Evolutionary conservation across 1,284 basidiomycete species (phyloP), one percentile per base, ranked within the genome.

Genomic region (Rhodotorula mucilaginosa): DNA sequence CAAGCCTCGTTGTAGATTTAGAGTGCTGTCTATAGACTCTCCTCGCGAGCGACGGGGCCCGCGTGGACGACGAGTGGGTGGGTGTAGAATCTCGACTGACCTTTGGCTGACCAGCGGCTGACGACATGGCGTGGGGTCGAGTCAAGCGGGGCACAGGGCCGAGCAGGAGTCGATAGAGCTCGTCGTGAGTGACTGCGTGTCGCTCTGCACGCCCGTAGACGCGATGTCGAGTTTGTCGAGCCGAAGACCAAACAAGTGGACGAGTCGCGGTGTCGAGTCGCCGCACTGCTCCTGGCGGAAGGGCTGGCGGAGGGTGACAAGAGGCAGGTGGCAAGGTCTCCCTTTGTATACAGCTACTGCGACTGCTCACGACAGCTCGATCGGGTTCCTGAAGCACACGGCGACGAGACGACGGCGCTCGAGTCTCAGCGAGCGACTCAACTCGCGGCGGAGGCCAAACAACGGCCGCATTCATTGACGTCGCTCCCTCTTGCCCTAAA

Each of bases 81-180:
- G 26, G 12, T 2, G 70, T 72, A 72, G 70, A 72, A 72, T 26
- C 39, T 72, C 67, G 70, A 66, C 70, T 61, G 64, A 72, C 70
- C 70, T 72, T 72, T 44, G 67, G 39, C 58, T 72, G 70, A 23
- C 57, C 58, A 4, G 70, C 67, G 39, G 64, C 61, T 2, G 64
- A 49, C 46, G 70, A 72, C 70, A 72, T 73, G 61, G 61, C 46
- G 23, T 5, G 6, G 18, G 18, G 60, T 18, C 19, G 15, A 5
- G 4, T 31, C 7, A 4, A 48, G 60, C 59, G 29, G 23, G 58
- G 7, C 16, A 13, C 26, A 34, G 21, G 39, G 34, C 15, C 58
- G 39, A 44, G 39, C 39, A 10, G 39, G 39, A 44, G 39, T 44
- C 8, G 51, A 26, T 52, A 52, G 3, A 52, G 51, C 51, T 52